Base-by-base conservation (phyloP, 805 yeast species). In the Teunomyces kruisii region DNA sequence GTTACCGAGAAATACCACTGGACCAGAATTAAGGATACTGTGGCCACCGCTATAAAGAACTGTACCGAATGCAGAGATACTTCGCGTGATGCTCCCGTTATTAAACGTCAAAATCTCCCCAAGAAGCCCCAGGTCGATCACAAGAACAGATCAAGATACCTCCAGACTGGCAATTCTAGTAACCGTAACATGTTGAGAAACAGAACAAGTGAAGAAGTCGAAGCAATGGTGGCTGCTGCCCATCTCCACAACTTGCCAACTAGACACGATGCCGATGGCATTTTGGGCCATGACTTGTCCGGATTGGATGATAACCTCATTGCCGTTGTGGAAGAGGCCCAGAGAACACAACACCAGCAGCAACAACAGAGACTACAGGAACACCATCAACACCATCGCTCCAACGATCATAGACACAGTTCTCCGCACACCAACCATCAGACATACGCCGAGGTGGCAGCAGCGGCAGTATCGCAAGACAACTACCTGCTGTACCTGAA, bases 1-100 rank as follows among this genome's bases (percentile, higher is more conserved):
- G 79, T 94, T 13, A 79, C 91, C 1, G 94, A 86, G 50, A 78
- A 79, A 53, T 92, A 86, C 55, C 96, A 89, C 62, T 92, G 98
- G 97, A 80, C 89, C 1, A 79, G 96, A 42, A 86, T 92, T 51
- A 91, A 94, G 64, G 89, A 81, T 45, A 88, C 96, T 0, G 97
- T 88, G 1, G 83, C 86, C 1, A 80, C 81, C 26, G 92, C 88
- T 1, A 83, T 91, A 43, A 74, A 84, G 44, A 79, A 81, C 48
- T 94, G 98, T 62, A 71, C 75, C 1, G 84, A 81, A 41, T 92
- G 98, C 62, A 72, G 84, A 31, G 84, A 81, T 49, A 74, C 65
- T 22, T 49, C 59, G 13, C 54, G 59, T 36, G 66, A 59, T 19
- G 56, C 52, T 28, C 42, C 57, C 9, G 42, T 44, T 7, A 39